These are phyloP conservation scores for Suhomyces sp. DNA, from an alignment of 805 yeast genomes.

Conservation along the genomic window DNA sequence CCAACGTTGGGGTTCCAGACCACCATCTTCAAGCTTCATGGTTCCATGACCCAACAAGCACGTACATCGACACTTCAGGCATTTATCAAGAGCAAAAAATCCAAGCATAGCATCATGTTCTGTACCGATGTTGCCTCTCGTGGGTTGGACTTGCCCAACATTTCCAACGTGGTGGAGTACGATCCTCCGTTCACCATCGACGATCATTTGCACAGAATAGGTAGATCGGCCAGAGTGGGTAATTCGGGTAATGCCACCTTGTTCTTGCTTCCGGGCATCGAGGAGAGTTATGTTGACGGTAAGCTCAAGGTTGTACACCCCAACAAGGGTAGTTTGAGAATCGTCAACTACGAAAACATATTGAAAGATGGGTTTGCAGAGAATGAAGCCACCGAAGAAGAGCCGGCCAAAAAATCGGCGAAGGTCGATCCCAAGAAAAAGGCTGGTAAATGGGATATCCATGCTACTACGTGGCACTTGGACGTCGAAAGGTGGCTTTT, in stretches of 20 bases:
- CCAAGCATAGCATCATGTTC: slow-evolving; percentile 62
- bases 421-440: slow-evolving; percentile 36
- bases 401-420: slow-evolving; percentile 26
- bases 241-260: slow-evolving; percentile 71
- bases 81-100: slow-evolving; percentile 46
- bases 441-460: slow-evolving; percentile 76
- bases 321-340: slow-evolving; percentile 30
- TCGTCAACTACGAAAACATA: slow-evolving; percentile 32
- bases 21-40: slow-evolving; percentile 72
- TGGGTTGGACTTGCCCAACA: slow-evolving; percentile 88
- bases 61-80: slow-evolving; percentile 74
- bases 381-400: slow-evolving; percentile 33
- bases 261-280: slow-evolving; percentile 84
- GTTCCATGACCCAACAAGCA: slow-evolving; percentile 79
- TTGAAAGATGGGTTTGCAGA: slow-evolving; percentile 37
- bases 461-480: slow-evolving; percentile 95
- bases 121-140: slow-evolving; percentile 98
- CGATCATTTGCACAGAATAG: slow-evolving; percentile 94
- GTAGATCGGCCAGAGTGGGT: slow-evolving; percentile 99
- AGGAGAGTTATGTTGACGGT: slow-evolving; percentile 75
- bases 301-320: slow-evolving; percentile 40
- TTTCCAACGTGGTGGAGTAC: slow-evolving; percentile 82
- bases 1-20: slow-evolving; percentile 47
- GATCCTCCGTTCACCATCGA: slow-evolving; percentile 95
- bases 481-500: slow-evolving; percentile 85